Evolutionary conservation across 805 yeast genomes (phyloP).

Genomic region (Metschnikowia gelsemii): DNA sequence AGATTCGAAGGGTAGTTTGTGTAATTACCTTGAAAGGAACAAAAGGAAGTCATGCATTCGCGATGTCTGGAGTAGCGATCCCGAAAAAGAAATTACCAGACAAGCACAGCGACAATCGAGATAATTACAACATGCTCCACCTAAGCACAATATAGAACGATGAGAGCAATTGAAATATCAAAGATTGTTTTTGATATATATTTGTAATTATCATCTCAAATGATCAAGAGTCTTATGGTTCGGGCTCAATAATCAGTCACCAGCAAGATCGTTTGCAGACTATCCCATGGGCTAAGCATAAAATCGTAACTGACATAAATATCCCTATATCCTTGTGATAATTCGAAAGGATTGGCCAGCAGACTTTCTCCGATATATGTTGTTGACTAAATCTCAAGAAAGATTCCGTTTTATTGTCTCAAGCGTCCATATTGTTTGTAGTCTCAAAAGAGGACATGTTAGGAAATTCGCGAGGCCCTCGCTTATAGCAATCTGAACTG

Average conservation of each 20-base stretch:
- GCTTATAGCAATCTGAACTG: slow-evolving; percentile 40
- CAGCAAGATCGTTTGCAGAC: too few relatives aligned
- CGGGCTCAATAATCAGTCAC: too few relatives aligned
- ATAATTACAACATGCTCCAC: too few relatives aligned
- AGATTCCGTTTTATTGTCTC: neutral
- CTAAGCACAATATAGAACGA: too few relatives aligned
- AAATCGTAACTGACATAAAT: too few relatives aligned
- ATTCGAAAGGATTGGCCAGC: neutral
- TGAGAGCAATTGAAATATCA: too few relatives aligned
- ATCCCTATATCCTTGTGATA: too few relatives aligned
- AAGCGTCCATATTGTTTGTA: slow-evolving; percentile 29
- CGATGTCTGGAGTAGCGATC: slow-evolving; percentile 2
- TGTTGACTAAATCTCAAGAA: too few relatives aligned
- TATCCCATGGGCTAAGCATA: too few relatives aligned
- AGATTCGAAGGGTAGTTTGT: neutral
- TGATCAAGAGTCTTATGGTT: too few relatives aligned
- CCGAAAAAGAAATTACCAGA: neutral
- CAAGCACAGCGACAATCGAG: too few relatives aligned
- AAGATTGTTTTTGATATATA: neutral
- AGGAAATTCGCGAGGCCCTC: slow-evolving; percentile 25
- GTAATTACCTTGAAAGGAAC: neutral
- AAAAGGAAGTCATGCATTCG: neutral
- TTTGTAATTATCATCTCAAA: too few relatives aligned
- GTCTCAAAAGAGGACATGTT: slow-evolving; percentile 40
- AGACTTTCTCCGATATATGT: neutral